Evolutionary conservation across 2,329 filamentous ascomycete genomes (phyloP), one percentile per base, ranked within the genome.

Genomic region (Ophiostoma australiae): DNA sequence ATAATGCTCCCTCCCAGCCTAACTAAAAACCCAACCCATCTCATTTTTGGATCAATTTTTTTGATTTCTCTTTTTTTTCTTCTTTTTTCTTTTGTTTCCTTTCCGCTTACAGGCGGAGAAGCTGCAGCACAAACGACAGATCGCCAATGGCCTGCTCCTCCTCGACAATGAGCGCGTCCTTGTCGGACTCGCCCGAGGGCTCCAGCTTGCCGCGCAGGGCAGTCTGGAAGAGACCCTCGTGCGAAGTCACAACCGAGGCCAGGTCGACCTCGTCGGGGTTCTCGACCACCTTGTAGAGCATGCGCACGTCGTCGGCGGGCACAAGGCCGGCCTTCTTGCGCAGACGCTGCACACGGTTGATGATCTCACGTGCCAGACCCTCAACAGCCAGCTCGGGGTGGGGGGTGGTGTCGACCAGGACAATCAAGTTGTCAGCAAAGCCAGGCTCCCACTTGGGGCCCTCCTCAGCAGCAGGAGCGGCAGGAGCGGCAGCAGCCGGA

Each of bases 271-370:
- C 85, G 1, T 95, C 91, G 0, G 92, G 91, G 77, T 97, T 93
- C 8, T 87, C 85, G 68, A 96, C 81, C 5, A 98, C 88, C 72
- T 85, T 85, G 82, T 97, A 98, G 80, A 96, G 91, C 91, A 99
- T 97, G 82, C 91, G 92, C 73, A 99, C 90, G 77, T 98, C 95
- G 77, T 99, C 95, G 0, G 94, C 98, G 0, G 93, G 89, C 74
- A 94, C 88, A 69, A 99, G 84, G 0, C 93, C 93, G 8, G 94
- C 94, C 83, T 95, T 95, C 87, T 99, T 99, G 75, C 95, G 89
- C 73, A 98, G 84, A 75, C 92, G 88, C 82, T 99, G 95, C 31
- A 99, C 91, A 58, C 94, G 90, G 80, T 97, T 92, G 83, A 99
- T 91, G 74, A 99, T 90, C 80, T 98, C 95, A 76, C 95, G 87